phyloP scores from a whole-genome alignment of 2,329 filamentous ascomycete genomes.

The Eurotiales sp. region DNA sequence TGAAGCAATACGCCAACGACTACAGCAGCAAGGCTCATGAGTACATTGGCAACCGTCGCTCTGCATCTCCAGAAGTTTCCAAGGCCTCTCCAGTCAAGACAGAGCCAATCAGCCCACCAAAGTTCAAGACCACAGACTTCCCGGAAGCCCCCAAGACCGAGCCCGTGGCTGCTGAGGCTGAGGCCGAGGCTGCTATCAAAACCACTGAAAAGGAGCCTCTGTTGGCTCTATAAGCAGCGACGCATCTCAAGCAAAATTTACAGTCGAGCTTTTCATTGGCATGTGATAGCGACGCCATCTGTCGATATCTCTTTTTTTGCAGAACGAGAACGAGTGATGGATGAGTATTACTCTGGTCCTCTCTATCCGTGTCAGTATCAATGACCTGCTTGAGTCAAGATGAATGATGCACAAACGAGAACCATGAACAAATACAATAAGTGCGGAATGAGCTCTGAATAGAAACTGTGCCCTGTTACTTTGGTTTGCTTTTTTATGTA shows the following conservation, averaged over 20 bases:
- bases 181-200: conserved; percentile 18
- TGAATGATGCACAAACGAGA: background rate
- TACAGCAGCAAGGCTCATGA: conserved; percentile 60
- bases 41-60: conserved; percentile 39
- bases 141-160: conserved; percentile 45
- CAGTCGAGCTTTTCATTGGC: background rate
- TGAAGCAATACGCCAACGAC: conserved; percentile 58
- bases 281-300: background rate
- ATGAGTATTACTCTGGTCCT: too few relatives aligned
- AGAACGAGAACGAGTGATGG: background rate
- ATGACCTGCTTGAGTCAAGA: background rate
- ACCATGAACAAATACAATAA: background rate
- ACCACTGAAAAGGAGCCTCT: conserved; percentile 31
- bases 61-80: conserved; percentile 29
- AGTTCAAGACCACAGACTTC: conserved; percentile 47
- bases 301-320: too few relatives aligned
- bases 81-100: conserved; percentile 42
- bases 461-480: background rate
- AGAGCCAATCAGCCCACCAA: conserved; percentile 30
- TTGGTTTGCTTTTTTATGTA: background rate
- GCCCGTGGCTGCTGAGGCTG: conserved; percentile 24
- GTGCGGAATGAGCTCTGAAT: background rate
- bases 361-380: background rate
- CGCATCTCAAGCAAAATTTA: background rate
- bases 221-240: conserved; percentile 20